phyloP scores from a whole-genome alignment of 768 basidiomycete species.

The Suillus brevipes region DNA sequence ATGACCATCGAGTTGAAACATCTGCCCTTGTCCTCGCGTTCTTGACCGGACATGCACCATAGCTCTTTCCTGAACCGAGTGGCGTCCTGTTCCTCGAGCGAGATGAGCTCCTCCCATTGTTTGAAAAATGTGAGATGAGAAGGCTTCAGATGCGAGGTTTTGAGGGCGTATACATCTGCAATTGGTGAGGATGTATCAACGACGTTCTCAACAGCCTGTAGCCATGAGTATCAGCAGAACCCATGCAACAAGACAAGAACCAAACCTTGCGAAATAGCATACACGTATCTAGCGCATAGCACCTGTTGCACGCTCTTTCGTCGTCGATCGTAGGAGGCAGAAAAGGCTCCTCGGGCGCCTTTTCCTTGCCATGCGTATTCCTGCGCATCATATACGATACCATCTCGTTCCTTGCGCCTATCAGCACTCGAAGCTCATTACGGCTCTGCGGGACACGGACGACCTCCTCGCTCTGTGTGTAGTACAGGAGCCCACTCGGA shows the following conservation, averaged over 20 bases:
- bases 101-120: constrained; percentile 85
- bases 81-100: constrained; percentile 85
- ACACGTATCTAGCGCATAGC: constrained; percentile 83
- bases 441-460: constrained; percentile 80
- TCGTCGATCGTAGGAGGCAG: constrained; percentile 89
- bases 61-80: constrained; percentile 85
- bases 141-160: constrained; percentile 76
- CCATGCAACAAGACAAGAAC: constrained; percentile 1
- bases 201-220: constrained; percentile 69
- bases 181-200: constrained; percentile 54
- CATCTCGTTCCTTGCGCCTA: constrained; percentile 80
- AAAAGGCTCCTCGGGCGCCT: constrained; percentile 49
- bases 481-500: constrained; percentile 84
- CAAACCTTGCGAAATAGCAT: constrained; percentile 90
- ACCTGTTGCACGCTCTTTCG: constrained; percentile 72
- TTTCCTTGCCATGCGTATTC: constrained; percentile 23
- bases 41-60: constrained; percentile 84
- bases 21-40: constrained; percentile 79
- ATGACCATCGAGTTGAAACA: constrained; percentile 84
- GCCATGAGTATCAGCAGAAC: neutral
- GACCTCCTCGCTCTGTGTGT: constrained; percentile 89
- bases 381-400: constrained; percentile 73
- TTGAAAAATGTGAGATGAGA: constrained; percentile 77
- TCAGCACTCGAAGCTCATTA: constrained; percentile 83
- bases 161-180: constrained; percentile 68